These are phyloP conservation scores for Pouteria glomerata DNA, from an alignment of 148 eudicot species.

Conservation along the genomic window DNA sequence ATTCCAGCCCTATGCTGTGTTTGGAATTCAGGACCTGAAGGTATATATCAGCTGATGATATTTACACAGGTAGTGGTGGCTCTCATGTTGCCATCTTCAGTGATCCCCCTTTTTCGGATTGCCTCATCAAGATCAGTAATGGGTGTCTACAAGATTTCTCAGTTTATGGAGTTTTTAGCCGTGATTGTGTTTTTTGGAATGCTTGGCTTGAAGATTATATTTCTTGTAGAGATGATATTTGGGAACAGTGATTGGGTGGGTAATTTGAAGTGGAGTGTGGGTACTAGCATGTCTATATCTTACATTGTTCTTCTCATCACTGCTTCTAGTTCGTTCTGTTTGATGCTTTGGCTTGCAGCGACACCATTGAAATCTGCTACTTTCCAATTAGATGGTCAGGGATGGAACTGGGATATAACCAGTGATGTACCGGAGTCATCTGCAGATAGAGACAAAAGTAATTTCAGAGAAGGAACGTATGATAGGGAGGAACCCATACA, in stretches of 20 bases:
- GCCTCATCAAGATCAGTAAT: conserved; percentile 73
- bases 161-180: conserved; percentile 59
- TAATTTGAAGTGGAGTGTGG: conserved; percentile 70
- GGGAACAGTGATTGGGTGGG: conserved; percentile 83
- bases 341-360: conserved; percentile 69
- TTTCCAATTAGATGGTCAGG: conserved; percentile 41
- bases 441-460: conserved; percentile 30
- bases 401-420: conserved; percentile 42
- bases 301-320: conserved; percentile 53
- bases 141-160: conserved; percentile 72
- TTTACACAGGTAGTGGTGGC: conserved; percentile 82
- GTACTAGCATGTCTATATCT: conserved; percentile 37
- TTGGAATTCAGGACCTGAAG: conserved; percentile 87
- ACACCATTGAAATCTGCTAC: conserved; percentile 76
- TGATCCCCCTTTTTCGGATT: conserved; percentile 81
- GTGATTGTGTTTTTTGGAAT: conserved; percentile 60
- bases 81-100: conserved; percentile 79
- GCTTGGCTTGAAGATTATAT: conserved; percentile 61
- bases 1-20: conserved; percentile 67
- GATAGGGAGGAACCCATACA: conserved; percentile 24
- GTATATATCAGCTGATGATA: conserved; percentile 72
- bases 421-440: conserved; percentile 29
- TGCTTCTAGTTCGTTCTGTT: conserved; percentile 43
- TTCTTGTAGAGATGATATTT: conserved; percentile 79
- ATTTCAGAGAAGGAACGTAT: conserved; percentile 22